These are phyloP conservation scores for Phaeosphaeria sp. DNA, from an alignment of 2,329 filamentous ascomycete species.

Conservation along the genomic window DNA sequence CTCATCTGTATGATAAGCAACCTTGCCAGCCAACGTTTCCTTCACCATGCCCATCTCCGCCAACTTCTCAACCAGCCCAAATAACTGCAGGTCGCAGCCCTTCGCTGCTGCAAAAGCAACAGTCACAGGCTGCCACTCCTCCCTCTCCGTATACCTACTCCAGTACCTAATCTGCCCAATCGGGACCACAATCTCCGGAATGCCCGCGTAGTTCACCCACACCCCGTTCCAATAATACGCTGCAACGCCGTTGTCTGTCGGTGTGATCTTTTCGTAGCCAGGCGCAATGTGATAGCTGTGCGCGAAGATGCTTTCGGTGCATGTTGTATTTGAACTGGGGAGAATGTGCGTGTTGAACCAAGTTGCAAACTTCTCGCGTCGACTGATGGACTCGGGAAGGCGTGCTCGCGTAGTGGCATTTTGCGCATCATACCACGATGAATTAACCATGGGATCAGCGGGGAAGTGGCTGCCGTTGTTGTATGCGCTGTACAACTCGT, in stretches of 20 bases:
- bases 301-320: background rate
- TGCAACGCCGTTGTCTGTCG: background rate
- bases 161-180: background rate
- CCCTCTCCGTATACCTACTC: background rate
- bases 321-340: background rate
- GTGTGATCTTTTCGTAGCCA: background rate
- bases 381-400: background rate
- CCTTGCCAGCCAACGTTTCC: background rate
- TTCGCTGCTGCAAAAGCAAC: background rate
- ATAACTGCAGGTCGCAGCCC: background rate
- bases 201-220: background rate
- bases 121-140: background rate
- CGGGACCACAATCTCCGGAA: background rate
- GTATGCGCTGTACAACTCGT: background rate
- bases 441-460: background rate
- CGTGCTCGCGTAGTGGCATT: background rate
- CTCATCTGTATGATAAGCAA: background rate
- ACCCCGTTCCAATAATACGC: background rate
- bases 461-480: background rate
- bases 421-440: background rate
- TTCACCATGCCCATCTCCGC: background rate
- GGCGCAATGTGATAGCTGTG: background rate
- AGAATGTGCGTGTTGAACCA: background rate
- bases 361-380: background rate
- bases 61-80: background rate